A percentile compares a stretch with the other conserved stretches of the same genome.
Evolutionary conservation across 257 asterid genomes (phyloP).

Genomic region (Capsicum pubescens): DNA sequence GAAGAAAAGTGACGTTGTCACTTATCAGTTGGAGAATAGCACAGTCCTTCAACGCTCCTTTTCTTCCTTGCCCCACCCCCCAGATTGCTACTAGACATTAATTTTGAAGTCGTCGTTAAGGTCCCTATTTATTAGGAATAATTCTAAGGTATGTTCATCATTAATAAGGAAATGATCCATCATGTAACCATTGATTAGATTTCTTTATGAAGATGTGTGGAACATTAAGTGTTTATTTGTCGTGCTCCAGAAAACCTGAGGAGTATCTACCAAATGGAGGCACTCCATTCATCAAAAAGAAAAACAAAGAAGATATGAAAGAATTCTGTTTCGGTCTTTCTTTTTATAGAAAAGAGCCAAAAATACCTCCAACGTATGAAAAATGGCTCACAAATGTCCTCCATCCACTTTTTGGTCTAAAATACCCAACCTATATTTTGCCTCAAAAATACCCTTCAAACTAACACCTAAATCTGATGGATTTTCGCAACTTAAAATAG

Average conservation of each 20-base stretch:
- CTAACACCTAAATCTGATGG: too few species aligned
- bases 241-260: background rate
- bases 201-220: background rate
- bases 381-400: too few species aligned
- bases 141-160: background rate
- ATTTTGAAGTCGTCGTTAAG: slow-evolving; percentile 12
- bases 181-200: background rate
- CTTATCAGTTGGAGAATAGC: too few species aligned
- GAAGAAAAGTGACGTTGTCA: too few species aligned
- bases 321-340: too few species aligned
- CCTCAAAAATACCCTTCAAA: too few species aligned
- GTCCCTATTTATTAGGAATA: slow-evolving; percentile 20
- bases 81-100: background rate
- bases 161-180: background rate
- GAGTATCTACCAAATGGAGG: background rate
- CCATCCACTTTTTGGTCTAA: too few species aligned
- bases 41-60: too few species aligned
- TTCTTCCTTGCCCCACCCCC: background rate
- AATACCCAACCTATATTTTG: too few species aligned
- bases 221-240: slow-evolving; percentile 19
- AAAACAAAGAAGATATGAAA: background rate
- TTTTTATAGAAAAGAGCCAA: too few species aligned
- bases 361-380: too few species aligned
- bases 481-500: too few species aligned
- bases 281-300: background rate